Evolutionary conservation across 306 rosid genomes (phyloP), one percentile per base, ranked within the genome.

Genomic region (Rosa chinensis): DNA sequence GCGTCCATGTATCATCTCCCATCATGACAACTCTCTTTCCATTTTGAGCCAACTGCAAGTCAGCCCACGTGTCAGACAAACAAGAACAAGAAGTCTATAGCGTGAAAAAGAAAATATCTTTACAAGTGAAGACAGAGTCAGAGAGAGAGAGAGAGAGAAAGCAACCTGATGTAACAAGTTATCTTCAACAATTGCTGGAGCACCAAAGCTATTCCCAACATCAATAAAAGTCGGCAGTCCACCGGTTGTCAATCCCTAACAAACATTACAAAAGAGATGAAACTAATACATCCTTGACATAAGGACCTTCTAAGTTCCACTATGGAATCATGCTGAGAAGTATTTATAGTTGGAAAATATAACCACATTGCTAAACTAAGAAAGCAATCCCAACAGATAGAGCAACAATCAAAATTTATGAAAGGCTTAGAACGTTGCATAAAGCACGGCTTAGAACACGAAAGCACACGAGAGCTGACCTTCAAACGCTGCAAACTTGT

Each of bases 1-100:
- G 99, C 10, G 87, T 86, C 99, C 99, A 95, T n/a, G 99, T 95
- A 83, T 95, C 99, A 78, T 95, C 98, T 75, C 99, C 99, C 99
- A 95, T 91, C 99, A 95, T 92, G 72, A 91, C 93, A 75, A 91
- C 94, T 79, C 89, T 91, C 85, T 93, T 95, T 85, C 98, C 98
- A 73, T 87, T 95, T 80, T 90, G 90, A 85, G 88, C 93, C 81
- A 95, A 85, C 99, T 95, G 94, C 77, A 80, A 76, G 67, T 18
- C 10, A 75, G 70, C 18, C 64, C 63, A 64, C 72, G 45, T 70
- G 76, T 82, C 56, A 61, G 63, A 72, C 44, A 79, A 9, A 32
- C 35, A 75, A 61, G 75, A 68, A 58, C 10, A 74, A 70, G 61
- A 72, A 4, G 21, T 52, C 40, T 12, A 44, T 17, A 35, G 74